Percentiles rank a stretch among this genome's conserved stretches.
phyloP scores from a whole-genome alignment of 371 early-diverging fungal species.

The Circinella minor region DNA sequence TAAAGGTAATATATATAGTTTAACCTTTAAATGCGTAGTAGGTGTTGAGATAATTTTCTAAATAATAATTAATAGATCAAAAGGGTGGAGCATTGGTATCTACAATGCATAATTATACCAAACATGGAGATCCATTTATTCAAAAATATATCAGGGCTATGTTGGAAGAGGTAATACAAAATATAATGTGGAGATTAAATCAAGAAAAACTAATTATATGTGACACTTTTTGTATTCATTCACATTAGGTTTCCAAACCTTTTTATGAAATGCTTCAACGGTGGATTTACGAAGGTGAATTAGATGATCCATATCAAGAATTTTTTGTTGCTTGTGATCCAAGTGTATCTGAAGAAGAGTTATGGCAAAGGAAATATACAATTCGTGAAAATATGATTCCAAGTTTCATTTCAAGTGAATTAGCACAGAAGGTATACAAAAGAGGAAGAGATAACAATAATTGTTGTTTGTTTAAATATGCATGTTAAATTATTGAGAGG shows the following conservation, averaged over 20 bases:
- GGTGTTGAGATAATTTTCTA: not conserved
- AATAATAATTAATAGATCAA: constrained; percentile 30
- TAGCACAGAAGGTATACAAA: constrained; percentile 79
- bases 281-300: constrained; percentile 96
- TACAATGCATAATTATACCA: constrained; percentile 77
- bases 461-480: not conserved
- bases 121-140: constrained; percentile 91
- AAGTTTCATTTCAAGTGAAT: constrained; percentile 71
- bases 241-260: constrained; percentile 73
- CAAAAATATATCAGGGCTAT: constrained; percentile 79
- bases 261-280: constrained; percentile 88
- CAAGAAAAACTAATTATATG: no score
- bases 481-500: constrained; percentile 6
- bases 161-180: constrained; percentile 63
- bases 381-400: constrained; percentile 85
- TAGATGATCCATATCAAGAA: constrained; percentile 92
- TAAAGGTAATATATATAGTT: constrained; percentile 38
- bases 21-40: not conserved
- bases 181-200: constrained; percentile 21
- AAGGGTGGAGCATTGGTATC: constrained; percentile 87
- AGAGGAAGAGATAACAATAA: not conserved
- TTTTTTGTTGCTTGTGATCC: constrained; percentile 81
- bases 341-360: constrained; percentile 64
- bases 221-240: not conserved
- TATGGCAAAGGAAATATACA: constrained; percentile 84